Evolutionary conservation across 1,284 basidiomycete genomes (phyloP).

Genomic region (Peniophora sp.): DNA sequence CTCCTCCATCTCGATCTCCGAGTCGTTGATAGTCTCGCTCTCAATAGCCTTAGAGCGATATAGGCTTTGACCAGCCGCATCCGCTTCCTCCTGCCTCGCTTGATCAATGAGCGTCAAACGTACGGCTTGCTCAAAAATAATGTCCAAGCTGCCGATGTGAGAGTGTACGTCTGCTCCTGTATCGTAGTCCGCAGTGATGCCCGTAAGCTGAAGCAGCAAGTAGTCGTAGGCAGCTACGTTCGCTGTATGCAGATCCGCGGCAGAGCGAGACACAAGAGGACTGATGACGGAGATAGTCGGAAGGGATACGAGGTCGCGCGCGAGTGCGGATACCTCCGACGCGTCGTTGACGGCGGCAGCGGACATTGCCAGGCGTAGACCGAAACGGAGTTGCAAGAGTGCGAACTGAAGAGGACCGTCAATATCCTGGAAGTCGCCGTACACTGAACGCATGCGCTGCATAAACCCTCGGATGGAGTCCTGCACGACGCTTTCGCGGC

Average conservation of each 20-base stretch:
- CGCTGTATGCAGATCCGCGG: conserved; percentile 1
- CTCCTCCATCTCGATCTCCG: conserved; percentile 75
- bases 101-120: conserved; percentile 82
- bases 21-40: conserved; percentile 58
- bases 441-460: conserved; percentile 49
- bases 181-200: conserved; percentile 37
- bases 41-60: conserved; percentile 69
- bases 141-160: conserved; percentile 30
- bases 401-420: conserved; percentile 58
- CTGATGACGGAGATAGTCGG: conserved; percentile 37
- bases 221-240: conserved; percentile 17
- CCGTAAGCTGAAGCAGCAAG: conserved; percentile 45
- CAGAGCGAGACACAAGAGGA: conserved; percentile 19
- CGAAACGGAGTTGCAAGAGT: conserved; percentile 64
- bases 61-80: conserved; percentile 64
- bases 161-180: conserved; percentile 23
- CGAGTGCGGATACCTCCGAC: conserved; percentile 13
- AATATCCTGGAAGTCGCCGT: conserved; percentile 66
- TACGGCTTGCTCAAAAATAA: conserved; percentile 65
- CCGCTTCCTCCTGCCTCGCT: conserved; percentile 58
- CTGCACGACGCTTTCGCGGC: conserved; percentile 56
- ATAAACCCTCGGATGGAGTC: conserved; percentile 57
- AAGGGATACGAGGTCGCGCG: conserved; percentile 38
- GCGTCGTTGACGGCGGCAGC: conserved; percentile 10
- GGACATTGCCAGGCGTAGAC: conserved; percentile 55